A percentile compares a stretch with the other conserved stretches of the same genome.
Conservation (phyloP, 768 basidiomycete genomes). For the Leccinum incarnatum region DNA sequence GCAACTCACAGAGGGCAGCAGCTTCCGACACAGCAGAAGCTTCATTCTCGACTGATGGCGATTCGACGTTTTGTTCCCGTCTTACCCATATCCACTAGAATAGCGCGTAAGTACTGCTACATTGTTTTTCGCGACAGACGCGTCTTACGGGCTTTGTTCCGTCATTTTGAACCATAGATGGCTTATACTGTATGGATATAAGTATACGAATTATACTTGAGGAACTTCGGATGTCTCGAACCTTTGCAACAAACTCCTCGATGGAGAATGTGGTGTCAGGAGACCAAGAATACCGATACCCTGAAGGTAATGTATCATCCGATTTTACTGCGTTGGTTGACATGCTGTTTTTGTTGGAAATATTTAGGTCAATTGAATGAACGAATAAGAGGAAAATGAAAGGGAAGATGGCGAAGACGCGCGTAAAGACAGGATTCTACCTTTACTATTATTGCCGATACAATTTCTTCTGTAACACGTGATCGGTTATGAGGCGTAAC, state of each 20-base stretch:
- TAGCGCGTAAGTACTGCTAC: not conserved
- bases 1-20: conserved; percentile 37
- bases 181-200: conserved; percentile 51
- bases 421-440: not conserved
- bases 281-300: conserved; percentile 55
- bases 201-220: not conserved
- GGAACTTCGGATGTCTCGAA: conserved; percentile 15
- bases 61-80: conserved; percentile 10
- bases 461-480: conserved; percentile 1
- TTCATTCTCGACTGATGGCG: conserved; percentile 8
- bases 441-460: not conserved
- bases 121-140: not conserved
- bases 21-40: conserved; percentile 47
- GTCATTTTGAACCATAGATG: conserved; percentile 77
- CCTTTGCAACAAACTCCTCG: conserved; percentile 56
- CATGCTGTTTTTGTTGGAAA: conserved; percentile 6
- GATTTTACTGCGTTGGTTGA: conserved; percentile 1
- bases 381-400: not conserved
- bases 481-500: not conserved
- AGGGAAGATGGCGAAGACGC: not conserved
- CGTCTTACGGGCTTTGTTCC: conserved; percentile 66
- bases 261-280: conserved; percentile 41
- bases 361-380: not conserved
- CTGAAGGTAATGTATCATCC: conserved; percentile 41
- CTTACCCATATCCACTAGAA: conserved; percentile 68